Evolutionary conservation across 768 basidiomycete genomes (phyloP).

Genomic region (Tephrocybe sp.): DNA sequence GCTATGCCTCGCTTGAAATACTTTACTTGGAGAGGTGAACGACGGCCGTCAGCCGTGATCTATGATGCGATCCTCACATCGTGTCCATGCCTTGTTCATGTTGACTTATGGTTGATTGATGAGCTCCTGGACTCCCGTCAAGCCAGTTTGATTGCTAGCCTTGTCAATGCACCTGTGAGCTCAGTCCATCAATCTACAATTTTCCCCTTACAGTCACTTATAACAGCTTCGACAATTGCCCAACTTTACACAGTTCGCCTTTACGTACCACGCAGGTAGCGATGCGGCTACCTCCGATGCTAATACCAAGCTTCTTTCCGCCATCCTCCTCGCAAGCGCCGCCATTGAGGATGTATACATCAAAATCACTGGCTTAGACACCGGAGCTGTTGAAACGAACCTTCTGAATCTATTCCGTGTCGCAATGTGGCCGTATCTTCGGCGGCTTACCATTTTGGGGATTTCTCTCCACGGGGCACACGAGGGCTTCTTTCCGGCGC

Average conservation of each 20-base stretch:
- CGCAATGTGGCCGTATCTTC: neutral
- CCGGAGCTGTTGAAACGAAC: neutral
- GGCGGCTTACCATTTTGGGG: neutral
- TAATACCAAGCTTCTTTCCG: neutral
- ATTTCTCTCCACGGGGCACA: neutral
- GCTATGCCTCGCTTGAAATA: neutral
- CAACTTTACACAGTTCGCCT: neutral
- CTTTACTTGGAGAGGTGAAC: neutral
- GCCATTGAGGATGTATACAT: neutral
- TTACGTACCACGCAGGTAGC: neutral
- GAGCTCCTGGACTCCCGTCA: neutral
- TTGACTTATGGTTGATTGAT: neutral
- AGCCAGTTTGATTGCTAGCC: neutral
- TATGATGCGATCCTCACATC: neutral
- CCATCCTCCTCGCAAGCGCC: neutral
- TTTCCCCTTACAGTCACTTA: too few species aligned
- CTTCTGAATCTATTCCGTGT: neutral
- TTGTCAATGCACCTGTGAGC: neutral
- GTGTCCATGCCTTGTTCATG: neutral
- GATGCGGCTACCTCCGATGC: neutral
- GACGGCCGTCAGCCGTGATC: neutral
- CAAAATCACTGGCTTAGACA: neutral
- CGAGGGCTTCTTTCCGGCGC: neutral
- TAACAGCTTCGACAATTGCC: neutral
- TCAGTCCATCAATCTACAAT: neutral